Conservation (phyloP, 495 filamentous ascomycete genomes). For the Trichoderma virens region DNA sequence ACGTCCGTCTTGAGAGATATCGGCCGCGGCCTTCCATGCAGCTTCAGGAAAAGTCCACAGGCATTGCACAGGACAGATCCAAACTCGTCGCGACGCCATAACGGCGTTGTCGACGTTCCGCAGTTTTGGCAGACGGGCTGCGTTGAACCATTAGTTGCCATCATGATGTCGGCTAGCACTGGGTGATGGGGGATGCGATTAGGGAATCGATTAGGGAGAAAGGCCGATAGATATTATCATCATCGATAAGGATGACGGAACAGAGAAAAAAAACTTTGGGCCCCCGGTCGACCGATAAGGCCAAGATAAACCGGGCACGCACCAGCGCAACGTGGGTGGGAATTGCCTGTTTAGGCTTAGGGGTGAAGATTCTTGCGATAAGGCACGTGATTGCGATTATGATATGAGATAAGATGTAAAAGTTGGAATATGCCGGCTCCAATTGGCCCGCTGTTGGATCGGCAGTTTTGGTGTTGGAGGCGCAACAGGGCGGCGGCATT, state of each 20-base stretch:
- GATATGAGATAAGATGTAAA: conserved; percentile 8
- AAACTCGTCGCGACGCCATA: conserved; percentile 95
- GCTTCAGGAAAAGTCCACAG: conserved; percentile 93
- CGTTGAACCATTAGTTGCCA: conserved; percentile 48
- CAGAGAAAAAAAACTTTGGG: conserved; percentile 8
- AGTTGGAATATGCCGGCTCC: conserved; percentile 1
- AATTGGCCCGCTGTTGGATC: conserved; percentile 10
- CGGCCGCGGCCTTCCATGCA: conserved; percentile 86
- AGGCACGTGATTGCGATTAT: conserved; percentile 10
- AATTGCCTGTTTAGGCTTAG: not conserved
- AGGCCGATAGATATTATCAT: conserved; percentile 10
- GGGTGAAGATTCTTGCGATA: conserved; percentile 9
- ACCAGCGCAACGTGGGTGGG: not conserved
- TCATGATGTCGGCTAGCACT: conserved; percentile 24
- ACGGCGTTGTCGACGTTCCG: conserved; percentile 84
- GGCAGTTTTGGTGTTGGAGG: not conserved
- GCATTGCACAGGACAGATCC: conserved; percentile 99
- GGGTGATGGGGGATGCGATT: conserved; percentile 13
- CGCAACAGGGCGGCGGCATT: conserved; percentile 8
- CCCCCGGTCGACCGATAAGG: conserved; percentile 8
- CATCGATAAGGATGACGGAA: conserved; percentile 12
- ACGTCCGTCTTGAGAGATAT: conserved; percentile 98
- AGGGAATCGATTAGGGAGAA: conserved; percentile 15
- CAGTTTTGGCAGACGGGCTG: conserved; percentile 99
- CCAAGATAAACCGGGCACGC: conserved; percentile 1